phyloP scores from a whole-genome alignment of 2,329 filamentous ascomycete species.

The Fusarium sp. region DNA sequence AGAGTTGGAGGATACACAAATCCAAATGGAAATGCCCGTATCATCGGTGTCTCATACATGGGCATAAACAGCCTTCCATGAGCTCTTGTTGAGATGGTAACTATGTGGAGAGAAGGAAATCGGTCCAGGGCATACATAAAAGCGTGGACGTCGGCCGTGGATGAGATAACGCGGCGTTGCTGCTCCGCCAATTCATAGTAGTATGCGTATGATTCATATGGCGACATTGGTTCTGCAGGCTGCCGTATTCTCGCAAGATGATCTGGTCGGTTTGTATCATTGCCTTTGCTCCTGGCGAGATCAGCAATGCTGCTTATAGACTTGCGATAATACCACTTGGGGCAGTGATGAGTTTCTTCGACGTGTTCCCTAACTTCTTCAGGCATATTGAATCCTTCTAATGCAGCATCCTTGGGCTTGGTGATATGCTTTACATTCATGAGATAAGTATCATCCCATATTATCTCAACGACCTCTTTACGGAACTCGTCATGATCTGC shows the following conservation, averaged over 20 bases:
- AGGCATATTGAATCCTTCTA: too few species aligned
- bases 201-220: slow-evolving; percentile 40
- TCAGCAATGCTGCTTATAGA: neutral
- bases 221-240: neutral
- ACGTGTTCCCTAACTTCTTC: neutral
- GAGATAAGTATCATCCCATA: slow-evolving; percentile 56
- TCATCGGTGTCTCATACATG: slow-evolving; percentile 59
- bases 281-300: neutral
- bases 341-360: neutral
- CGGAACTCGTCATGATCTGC: slow-evolving; percentile 55
- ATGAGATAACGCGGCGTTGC: slow-evolving; percentile 51
- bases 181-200: slow-evolving; percentile 54
- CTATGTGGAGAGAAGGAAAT: slow-evolving; percentile 54
- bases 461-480: slow-evolving; percentile 54
- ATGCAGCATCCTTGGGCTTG: neutral
- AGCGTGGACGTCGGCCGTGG: slow-evolving; percentile 49
- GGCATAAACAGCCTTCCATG: slow-evolving; percentile 56
- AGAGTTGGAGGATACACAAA: slow-evolving; percentile 58
- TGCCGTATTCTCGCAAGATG: neutral
- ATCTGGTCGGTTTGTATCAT: neutral
- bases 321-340: too few species aligned
- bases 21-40: slow-evolving; percentile 56
- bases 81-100: slow-evolving; percentile 58
- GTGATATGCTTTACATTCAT: neutral
- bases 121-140: slow-evolving; percentile 53